phyloP scores from a whole-genome alignment of 805 yeast genomes.

The Zygoascus bituminiphila region DNA sequence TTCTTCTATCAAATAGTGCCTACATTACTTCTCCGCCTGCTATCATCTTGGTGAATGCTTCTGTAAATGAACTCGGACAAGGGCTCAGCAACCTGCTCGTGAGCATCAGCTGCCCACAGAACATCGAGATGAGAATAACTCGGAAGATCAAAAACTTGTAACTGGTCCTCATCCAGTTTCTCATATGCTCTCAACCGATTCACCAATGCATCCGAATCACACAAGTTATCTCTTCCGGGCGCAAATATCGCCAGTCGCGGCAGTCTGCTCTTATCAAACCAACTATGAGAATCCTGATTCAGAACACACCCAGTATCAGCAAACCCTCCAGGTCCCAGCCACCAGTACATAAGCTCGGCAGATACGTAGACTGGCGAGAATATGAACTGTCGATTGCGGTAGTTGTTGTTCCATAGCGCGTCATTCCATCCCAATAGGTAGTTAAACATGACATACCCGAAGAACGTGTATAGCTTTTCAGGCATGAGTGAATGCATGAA shows the following conservation, averaged over 20 bases:
- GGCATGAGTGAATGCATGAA: slow-evolving; percentile 44
- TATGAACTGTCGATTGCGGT: slow-evolving; percentile 67
- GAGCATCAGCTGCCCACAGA: slow-evolving; percentile 79
- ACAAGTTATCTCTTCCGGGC: slow-evolving; percentile 68
- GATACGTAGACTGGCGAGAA: slow-evolving; percentile 83
- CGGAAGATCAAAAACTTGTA: slow-evolving; percentile 35
- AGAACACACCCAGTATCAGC: slow-evolving; percentile 43
- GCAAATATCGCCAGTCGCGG: slow-evolving; percentile 60
- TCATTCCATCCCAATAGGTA: slow-evolving; percentile 86
- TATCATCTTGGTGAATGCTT: neutral
- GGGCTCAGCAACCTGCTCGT: slow-evolving; percentile 52
- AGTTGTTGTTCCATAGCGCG: slow-evolving; percentile 56
- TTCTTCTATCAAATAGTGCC: neutral
- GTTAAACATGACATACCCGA: slow-evolving; percentile 77
- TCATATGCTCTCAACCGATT: slow-evolving; percentile 60
- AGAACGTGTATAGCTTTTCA: slow-evolving; percentile 46
- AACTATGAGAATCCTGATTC: slow-evolving; percentile 40
- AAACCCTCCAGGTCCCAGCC: slow-evolving; percentile 55
- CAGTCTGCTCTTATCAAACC: slow-evolving; percentile 33
- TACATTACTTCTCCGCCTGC: neutral
- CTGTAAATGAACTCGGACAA: slow-evolving; percentile 25
- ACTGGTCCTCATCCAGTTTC: slow-evolving; percentile 20
- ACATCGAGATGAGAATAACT: slow-evolving; percentile 85
- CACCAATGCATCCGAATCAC: slow-evolving; percentile 61
- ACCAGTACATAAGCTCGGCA: slow-evolving; percentile 82